A percentile compares a stretch with the other conserved stretches of the same genome.
phyloP scores from a whole-genome alignment of 257 asterid species.

The Parsonsia alboflavescens region DNA sequence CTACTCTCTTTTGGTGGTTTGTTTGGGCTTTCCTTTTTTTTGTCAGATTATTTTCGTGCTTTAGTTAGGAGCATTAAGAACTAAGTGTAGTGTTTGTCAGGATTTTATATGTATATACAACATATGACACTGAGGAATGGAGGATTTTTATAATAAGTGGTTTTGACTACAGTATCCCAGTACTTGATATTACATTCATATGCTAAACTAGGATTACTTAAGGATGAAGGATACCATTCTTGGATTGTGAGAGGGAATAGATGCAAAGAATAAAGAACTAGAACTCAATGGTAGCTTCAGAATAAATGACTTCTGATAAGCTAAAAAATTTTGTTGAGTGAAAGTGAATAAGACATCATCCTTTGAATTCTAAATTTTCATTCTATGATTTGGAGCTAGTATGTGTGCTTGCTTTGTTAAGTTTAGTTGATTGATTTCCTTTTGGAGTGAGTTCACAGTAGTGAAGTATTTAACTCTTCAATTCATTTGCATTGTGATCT shows the following conservation, averaged over 20 bases:
- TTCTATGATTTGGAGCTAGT: too few relatives aligned
- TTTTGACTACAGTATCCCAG: neutral
- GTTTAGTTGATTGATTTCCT: neutral
- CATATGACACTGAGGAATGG: neutral
- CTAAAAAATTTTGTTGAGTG: neutral
- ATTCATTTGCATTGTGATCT: constrained; percentile 1
- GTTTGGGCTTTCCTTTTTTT: neutral
- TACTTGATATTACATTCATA: neutral
- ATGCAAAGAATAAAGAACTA: neutral
- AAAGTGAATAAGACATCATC: neutral
- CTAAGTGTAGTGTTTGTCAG: neutral
- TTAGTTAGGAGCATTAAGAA: neutral
- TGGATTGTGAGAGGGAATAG: neutral
- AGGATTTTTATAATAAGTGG: neutral
- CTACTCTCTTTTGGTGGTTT: neutral
- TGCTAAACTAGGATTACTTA: neutral
- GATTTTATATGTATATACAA: neutral
- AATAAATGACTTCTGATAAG: neutral
- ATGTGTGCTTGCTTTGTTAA: neutral
- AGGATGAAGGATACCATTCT: neutral
- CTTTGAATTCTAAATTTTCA: neutral
- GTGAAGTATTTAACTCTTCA: constrained; percentile 1
- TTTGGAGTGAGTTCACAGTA: neutral
- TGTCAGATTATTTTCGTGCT: neutral
- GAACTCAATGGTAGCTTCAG: neutral